Evolutionary conservation across 2,329 filamentous ascomycete genomes (phyloP), one percentile per base, ranked within the genome.

Genomic region (Eutypella sp.): DNA sequence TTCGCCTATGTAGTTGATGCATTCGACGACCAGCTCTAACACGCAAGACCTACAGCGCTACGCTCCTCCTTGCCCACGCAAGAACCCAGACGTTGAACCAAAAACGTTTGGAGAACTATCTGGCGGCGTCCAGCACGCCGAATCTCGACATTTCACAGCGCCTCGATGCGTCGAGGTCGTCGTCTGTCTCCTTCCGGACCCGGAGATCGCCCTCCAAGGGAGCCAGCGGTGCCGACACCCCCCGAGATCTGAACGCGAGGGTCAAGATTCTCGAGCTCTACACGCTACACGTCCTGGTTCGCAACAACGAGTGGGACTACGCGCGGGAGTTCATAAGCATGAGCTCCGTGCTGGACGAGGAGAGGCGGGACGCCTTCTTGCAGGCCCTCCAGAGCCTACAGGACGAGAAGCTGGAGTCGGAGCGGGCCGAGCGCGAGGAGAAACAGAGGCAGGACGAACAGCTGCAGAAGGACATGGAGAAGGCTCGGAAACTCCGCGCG

Each of bases 231-330:
- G 84, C 89, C 34, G 84, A 89, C 61, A 95, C 89, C 0, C 89
- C 89, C 0, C 82, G 88, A 51, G 89, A 95, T 61, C 79, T 96
- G 29, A 85, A 87, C 55, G 84, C 89, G 4, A 80, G 90, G 39
- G 84, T 96, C 52, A 95, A 95, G 70, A 87, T 99, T 36, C 80
- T 99, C 42, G 93, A 99, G 68, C 76, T 99, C 8, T 99, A 96
- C 66, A 95, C 90, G 1, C 77, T 99, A 4, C 93, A 99, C 62
- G 89, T 97, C 7, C 80, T 99, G n/a, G 83, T 92, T 5, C 80
- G 89, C 44, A 97, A 96, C 57, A 84, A 89, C 46, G 90, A 97
- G 68, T 99, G 93, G 93, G 89, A 96, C 47, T 96, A 96, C 58
- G 89, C 93, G 4, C 81, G 82, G 48, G 88, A 95, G 57, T 97